Evolutionary conservation across 2,329 filamentous ascomycete species (phyloP), one percentile per base, ranked within the genome.

Genomic region (Colletotrichum tamarilloi): DNA sequence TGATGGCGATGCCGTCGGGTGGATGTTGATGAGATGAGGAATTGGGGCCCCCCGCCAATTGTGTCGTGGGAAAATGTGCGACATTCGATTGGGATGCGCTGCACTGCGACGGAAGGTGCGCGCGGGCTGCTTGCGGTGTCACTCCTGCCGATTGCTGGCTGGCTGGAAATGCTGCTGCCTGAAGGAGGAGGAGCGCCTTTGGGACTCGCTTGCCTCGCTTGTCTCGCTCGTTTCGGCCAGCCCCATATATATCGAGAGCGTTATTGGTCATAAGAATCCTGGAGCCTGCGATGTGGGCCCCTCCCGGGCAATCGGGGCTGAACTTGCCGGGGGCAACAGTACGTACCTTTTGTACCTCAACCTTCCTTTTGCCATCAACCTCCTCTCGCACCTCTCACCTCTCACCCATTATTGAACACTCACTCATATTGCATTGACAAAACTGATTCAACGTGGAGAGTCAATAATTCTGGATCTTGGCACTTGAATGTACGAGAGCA

Each of bases 151-250:
- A 42, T 42, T 42, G 8, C 26, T 56, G 53, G 57, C 38, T 60
- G 67, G 56, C n/a, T 30, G 60, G 60, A 67, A 72, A 74, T 74
- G 72, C 72, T 74, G 72, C 63, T 74, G 72, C 72, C 72, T 74
- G 72, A 53, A 71, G 58, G 28, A 14, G 30, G 59, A 53, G 26
- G 52, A 57, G 32, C 53, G 66, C 59, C 55, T 53, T 38, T 24
- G 68, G n/a, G 11, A n/a, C 52, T 26, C 22, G 49, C n/a, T 67
- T 55, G 62, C 53, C 55, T 73, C 66, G 60, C 55, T 70, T 38
- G 42, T 52, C 28, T 59, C 26, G 42, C 66, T 55, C 11, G 70
- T 65, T 46, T 70, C 60, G 70, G 56, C 49, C 16, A 14, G 24
- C 16, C 26, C 70, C 70, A 19, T 42, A 42, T 3, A 7, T 42